phyloP scores from a whole-genome alignment of 805 yeast species.

The Zygotorulaspora chibaensis region DNA sequence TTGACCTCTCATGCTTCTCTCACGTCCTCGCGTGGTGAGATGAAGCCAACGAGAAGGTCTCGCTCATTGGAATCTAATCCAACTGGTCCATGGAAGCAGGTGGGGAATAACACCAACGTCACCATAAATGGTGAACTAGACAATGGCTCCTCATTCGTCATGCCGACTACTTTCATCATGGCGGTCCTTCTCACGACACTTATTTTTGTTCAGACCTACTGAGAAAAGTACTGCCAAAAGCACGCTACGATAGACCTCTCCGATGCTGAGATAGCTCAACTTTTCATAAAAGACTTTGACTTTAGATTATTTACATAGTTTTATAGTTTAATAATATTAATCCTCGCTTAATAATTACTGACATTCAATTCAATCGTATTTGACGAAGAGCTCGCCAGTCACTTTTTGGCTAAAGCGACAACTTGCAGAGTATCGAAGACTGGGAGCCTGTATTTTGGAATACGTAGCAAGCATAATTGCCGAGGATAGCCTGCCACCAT shows the following conservation, averaged over 20 bases:
- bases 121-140: slow-evolving; percentile 9
- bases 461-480: not conserved
- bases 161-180: slow-evolving; percentile 18
- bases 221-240: not conserved
- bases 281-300: not conserved
- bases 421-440: not conserved
- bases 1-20: not conserved
- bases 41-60: too few species aligned
- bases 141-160: slow-evolving; percentile 14
- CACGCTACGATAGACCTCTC: not conserved
- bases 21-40: too few species aligned
- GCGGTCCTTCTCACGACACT: slow-evolving; percentile 15
- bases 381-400: not conserved
- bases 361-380: not conserved
- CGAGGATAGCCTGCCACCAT: not conserved
- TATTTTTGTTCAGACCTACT: slow-evolving; percentile 11
- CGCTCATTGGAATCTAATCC: too few species aligned
- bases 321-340: not conserved
- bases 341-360: not conserved
- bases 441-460: too few species aligned
- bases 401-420: not conserved
- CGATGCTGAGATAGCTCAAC: not conserved
- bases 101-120: slow-evolving; percentile 3
- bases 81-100: not conserved
- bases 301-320: not conserved